Base-by-base conservation (phyloP, 805 yeast genomes). In the Jamesozyma spencerorum region DNA sequence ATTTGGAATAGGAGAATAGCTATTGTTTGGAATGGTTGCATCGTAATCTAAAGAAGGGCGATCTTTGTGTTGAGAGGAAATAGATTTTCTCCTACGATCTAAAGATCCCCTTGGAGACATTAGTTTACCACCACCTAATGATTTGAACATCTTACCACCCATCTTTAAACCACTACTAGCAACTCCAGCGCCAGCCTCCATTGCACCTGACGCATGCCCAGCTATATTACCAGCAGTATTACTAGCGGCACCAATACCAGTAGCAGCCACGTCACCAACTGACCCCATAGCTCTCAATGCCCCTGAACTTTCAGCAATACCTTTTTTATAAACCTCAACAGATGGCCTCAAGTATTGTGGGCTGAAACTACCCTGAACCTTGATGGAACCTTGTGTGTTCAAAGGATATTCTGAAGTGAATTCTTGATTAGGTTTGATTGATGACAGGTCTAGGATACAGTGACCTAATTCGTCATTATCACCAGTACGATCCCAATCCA, bases 401-500 rank as follows among this genome's bases (percentile, higher is more conserved):
- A 84, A 63, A 15, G 69, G 61, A 33, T 71, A 71, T 18, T 67
- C 65, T 50, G 79, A 67, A 11, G 68, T 65, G 29, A 72, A 66
- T 12, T 69, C 51, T 31, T 68, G 57, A 19, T 62, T 62, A 2
- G 79, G 72, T n/a, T 65, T 65, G 31, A 83, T 49, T 2, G 66
- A 45, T 1, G 74, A 60, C 14, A 79, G 57, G 48, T 80, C 80
- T 28, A 83, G 46, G 1, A 46, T 47, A 6, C 70, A 72, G 27
- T 60, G 50, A 33, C 88, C 88, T 38, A 84, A 58, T 18, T 69
- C 55, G 47, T 77, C 83, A 59, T 79, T 76, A 38, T 70, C 74
- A 47, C 85, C 88, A 18, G 87, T 73, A 55, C 81, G 69, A 61
- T 84, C 92, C 90, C 90, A 84, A 59, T 84, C 92, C 52, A 63